These are phyloP conservation scores for Jacaranda copaia DNA, from an alignment of 257 asterid species.

Conservation along the genomic window DNA sequence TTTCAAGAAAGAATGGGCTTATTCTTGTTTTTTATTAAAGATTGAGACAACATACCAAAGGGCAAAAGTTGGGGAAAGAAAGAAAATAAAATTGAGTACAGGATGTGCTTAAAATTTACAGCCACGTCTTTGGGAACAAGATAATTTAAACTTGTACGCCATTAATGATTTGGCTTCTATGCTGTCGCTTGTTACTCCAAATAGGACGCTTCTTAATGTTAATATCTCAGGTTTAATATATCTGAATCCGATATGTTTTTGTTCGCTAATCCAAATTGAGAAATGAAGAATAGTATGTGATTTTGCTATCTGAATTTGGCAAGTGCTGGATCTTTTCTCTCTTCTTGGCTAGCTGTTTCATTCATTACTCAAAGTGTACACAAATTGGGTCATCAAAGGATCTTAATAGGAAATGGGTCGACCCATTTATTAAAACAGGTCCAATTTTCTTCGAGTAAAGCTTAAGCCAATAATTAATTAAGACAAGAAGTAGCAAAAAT, in stretches of 20 bases:
- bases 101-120: constrained; percentile 20
- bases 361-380: not conserved
- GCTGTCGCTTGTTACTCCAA: constrained; percentile 10
- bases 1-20: constrained; percentile 20
- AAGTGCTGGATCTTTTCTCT: not conserved
- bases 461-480: too few relatives aligned
- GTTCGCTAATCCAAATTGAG: not conserved
- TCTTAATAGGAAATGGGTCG: too few relatives aligned
- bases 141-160: constrained; percentile 20
- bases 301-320: too few relatives aligned
- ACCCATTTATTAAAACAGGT: too few relatives aligned
- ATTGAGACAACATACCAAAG: not conserved
- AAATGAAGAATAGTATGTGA: not conserved
- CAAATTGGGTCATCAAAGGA: too few relatives aligned
- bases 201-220: not conserved
- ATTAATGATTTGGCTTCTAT: not conserved
- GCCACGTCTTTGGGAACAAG: constrained; percentile 41
- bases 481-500: too few relatives aligned
- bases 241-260: not conserved
- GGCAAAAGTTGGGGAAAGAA: too few relatives aligned
- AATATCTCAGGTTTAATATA: too few relatives aligned
- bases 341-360: not conserved
- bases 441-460: too few relatives aligned
- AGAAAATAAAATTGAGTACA: not conserved
- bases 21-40: not conserved